Evolutionary conservation across 2,329 filamentous ascomycete genomes (phyloP), one percentile per base, ranked within the genome.

Genomic region (Talaromyces sp.): DNA sequence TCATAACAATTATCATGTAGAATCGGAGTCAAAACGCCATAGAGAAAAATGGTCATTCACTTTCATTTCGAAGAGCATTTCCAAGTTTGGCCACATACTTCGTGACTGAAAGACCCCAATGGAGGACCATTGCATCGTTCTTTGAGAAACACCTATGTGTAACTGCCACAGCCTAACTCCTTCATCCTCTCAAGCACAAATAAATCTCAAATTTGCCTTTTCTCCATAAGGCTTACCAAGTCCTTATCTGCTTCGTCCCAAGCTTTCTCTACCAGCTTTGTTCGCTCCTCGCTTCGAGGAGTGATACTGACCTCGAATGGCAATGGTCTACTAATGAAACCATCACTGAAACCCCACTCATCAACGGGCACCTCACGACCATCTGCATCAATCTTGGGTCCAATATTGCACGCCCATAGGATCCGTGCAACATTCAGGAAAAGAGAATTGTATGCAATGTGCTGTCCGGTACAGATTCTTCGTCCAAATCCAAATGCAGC

Each of bases 401-500:
- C 31, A 19, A 61, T 48, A 16, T 61, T 50, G 22, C n/a, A 61
- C 3, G 59, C 59, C 37, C 37, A 43, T 8, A 61, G n/a, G 2
- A 35, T 31, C 11, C 41, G 43, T 3, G 59, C 59, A 19, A 61
- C n/a, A 19, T 27, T 35, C 11, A 61, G 19, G 33, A 61, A 61
- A 19, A 61, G 31, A 9, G 59, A 43, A 7, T 27, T 61, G 14
- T 61, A 22, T 27, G 59, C 59, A 22, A 61, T 61, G 8, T 45
- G 41, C 9, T 35, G 19, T 35, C 59, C 59, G 19, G 41, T 31
- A 13, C 59, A 61, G 1, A 47, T 48, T 22, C 59, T 27, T 37
- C 59, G 41, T 22, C 59, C 59, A 14, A 50, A 33, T 8, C 59
- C 59, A 61, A 61, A 61, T 37, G 41, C 31, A 16, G 35, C 35